Evolutionary conservation across 2,329 filamentous ascomycete species (phyloP), one percentile per base, ranked within the genome.

Genomic region (Ophiocordyceps camponoti-leonardi): DNA sequence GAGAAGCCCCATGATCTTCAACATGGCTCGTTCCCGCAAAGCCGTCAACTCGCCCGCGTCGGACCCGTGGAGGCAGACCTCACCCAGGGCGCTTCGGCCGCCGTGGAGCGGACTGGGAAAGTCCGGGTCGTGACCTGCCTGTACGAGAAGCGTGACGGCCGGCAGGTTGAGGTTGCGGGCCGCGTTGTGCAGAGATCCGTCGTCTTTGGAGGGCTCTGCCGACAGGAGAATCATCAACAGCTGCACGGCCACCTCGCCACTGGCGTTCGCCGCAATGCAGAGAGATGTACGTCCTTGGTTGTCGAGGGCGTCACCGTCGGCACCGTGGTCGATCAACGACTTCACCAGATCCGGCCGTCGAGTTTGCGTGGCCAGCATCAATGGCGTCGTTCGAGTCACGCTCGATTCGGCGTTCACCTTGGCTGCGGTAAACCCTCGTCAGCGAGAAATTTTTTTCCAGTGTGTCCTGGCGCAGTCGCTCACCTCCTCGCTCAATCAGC

Each of bases 111-210:
- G 67, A 45, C 74, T 81, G 0, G 79, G 78, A 46, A 80, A 82
- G 53, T 82, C 78, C 0, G 75, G 67, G 16, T 80, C 73, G 48
- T 83, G 79, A 2, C 71, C 73, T 49, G 72, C 63, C 42, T 77
- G 64, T 6, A 81, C 59, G 2, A 84, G 63, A 2, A 77, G 62
- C 44, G 67, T 65, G 49, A 80, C 72, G 1, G 71, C 71, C 13
- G 69, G 60, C 0, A 78, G 50, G 50, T 81, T 75, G 19, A 83
- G 64, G 42, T 73, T 68, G 13, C 74, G 66, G 0, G 78, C 72
- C 4, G 78, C 75, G 48, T 81, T 78, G 52, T 83, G 79, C 3
- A 84, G 63, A 1, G 77, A 81, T 0, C 79, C 78, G 48, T 84
- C 79, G 47, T 83, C 76, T 40, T 65, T 67, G 2, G 72, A 68